Percentiles rank a stretch among this genome's conserved stretches.
Evolutionary conservation across 2,329 filamentous ascomycete genomes (phyloP).

Genomic region (Cercospora zeina): DNA sequence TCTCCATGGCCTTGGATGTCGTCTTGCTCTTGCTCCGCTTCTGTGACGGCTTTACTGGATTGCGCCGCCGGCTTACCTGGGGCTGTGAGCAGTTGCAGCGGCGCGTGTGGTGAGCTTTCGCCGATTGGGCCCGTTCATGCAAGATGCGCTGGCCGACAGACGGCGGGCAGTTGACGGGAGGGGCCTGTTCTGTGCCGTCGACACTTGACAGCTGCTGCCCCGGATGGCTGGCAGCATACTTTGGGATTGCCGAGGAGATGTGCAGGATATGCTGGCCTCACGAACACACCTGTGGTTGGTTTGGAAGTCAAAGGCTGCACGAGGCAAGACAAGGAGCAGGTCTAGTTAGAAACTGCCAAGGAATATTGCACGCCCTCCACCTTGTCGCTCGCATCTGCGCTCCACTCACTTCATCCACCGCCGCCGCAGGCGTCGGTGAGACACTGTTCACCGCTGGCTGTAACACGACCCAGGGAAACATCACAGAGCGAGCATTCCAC

Average conservation of each 20-base stretch:
- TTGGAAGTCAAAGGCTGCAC: neutral
- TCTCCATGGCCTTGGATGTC: conserved; percentile 23
- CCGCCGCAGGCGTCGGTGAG: neutral
- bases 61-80: conserved; percentile 19
- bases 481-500: neutral
- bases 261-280: conserved; percentile 4
- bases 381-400: neutral
- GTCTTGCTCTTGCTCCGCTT: conserved; percentile 19
- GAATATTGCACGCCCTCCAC: neutral
- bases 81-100: conserved; percentile 23
- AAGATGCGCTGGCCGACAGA: conserved; percentile 26
- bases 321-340: neutral
- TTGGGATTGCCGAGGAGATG: neutral
- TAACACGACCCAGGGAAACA: neutral
- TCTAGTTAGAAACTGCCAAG: neutral
- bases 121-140: conserved; percentile 27
- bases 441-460: neutral
- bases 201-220: conserved; percentile 10
- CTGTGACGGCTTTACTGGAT: conserved; percentile 14
- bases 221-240: neutral
- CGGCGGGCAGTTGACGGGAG: conserved; percentile 8
- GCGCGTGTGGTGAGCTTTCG: conserved; percentile 16
- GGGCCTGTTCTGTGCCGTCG: conserved; percentile 7
- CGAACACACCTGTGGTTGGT: neutral
- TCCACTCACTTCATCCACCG: neutral